phyloP scores from a whole-genome alignment of 495 filamentous ascomycete species.

The Hyaloscypha variabilis region DNA sequence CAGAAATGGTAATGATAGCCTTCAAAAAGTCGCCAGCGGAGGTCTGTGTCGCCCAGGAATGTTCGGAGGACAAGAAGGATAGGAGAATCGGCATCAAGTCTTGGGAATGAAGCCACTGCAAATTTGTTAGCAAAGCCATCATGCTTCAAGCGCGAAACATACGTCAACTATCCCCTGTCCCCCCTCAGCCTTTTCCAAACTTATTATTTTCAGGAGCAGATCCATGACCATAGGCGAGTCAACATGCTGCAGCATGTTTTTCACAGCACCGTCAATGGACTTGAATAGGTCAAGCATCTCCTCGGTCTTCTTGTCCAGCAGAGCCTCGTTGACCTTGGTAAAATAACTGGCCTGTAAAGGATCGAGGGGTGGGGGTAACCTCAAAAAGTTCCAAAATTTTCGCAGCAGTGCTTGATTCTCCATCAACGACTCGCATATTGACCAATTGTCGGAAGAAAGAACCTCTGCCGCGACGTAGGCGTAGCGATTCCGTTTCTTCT shows the following conservation, averaged over 20 bases:
- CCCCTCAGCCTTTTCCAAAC: slow-evolving; percentile 88
- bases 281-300: slow-evolving; percentile 93
- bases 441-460: slow-evolving; percentile 95
- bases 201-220: slow-evolving; percentile 94
- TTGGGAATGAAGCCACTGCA: slow-evolving; percentile 92
- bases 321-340: slow-evolving; percentile 95
- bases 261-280: slow-evolving; percentile 76
- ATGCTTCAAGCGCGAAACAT: slow-evolving; percentile 36
- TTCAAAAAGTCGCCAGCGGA: slow-evolving; percentile 98
- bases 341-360: slow-evolving; percentile 95
- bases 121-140: slow-evolving; percentile 32
- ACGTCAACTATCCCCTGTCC: slow-evolving; percentile 95
- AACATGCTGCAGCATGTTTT: slow-evolving; percentile 88
- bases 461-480: slow-evolving; percentile 92
- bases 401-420: slow-evolving; percentile 75
- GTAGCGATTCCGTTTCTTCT: slow-evolving; percentile 88
- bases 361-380: slow-evolving; percentile 78
- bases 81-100: slow-evolving; percentile 87
- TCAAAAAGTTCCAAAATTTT: slow-evolving; percentile 90
- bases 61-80: slow-evolving; percentile 81
- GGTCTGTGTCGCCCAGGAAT: slow-evolving; percentile 86
- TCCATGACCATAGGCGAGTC: slow-evolving; percentile 99
- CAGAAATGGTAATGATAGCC: slow-evolving; percentile 98
- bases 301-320: slow-evolving; percentile 96
- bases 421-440: slow-evolving; percentile 89